Conservation (phyloP, 345 rosid species). For the Gossypium turneri region DNA sequence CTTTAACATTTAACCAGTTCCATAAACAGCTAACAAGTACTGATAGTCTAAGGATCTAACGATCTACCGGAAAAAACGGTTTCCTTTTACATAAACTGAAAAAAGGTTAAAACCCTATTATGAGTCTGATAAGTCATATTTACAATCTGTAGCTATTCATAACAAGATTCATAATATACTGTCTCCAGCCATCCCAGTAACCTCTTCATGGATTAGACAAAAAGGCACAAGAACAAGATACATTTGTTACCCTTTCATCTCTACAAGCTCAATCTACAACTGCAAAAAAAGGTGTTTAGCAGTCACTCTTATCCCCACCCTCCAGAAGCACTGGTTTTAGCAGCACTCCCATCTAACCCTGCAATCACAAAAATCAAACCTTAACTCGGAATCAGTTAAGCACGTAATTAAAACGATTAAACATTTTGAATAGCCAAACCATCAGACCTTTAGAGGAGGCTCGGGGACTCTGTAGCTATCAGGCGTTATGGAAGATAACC, state of each 20-base stretch:
- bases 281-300: neutral
- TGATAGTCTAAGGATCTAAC: neutral
- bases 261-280: constrained; percentile 3
- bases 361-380: constrained; percentile 5
- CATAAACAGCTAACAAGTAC: constrained; percentile 9
- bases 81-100: constrained; percentile 9
- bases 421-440: neutral
- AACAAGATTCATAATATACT: constrained; percentile 6
- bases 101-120: neutral
- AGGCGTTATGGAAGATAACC: constrained; percentile 58
- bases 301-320: neutral
- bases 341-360: constrained; percentile 13
- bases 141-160: constrained; percentile 13
- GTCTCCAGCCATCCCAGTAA: constrained; percentile 9
- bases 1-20: neutral
- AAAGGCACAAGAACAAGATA: constrained; percentile 15
- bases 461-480: constrained; percentile 54
- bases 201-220: constrained; percentile 9
- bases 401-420: neutral
- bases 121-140: constrained; percentile 9
- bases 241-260: constrained; percentile 19
- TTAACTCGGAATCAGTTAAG: neutral
- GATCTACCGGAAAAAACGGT: neutral
- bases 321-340: neutral
- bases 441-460: constrained; percentile 40